Percentiles rank a stretch among this genome's conserved stretches.
Evolutionary conservation across 306 rosid species (phyloP).

Genomic region (Myrica gale): DNA sequence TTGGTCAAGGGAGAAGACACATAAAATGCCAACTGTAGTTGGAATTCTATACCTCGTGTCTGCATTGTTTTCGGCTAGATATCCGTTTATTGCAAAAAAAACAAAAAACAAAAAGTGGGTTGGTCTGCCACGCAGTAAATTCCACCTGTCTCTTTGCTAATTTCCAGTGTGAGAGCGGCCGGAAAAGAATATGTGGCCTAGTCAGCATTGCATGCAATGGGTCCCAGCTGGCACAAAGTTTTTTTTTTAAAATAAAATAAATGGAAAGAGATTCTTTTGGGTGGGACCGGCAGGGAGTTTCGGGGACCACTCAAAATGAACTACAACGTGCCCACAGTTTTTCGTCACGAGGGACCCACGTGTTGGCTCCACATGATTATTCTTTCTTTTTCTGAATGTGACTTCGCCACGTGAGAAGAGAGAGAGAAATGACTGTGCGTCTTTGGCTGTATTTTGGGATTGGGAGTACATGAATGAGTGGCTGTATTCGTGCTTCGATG

Average conservation of each 20-base stretch:
- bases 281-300: not conserved
- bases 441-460: not conserved
- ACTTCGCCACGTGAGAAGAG: not conserved
- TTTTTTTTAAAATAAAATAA: not conserved
- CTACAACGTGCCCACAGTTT: constrained; percentile 12
- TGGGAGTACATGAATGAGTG: not conserved
- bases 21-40: too few relatives aligned
- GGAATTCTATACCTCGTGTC: too few relatives aligned
- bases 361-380: constrained; percentile 6
- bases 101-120: too few relatives aligned
- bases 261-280: constrained; percentile 30
- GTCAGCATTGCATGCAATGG: constrained; percentile 52
- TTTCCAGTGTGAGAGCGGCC: too few relatives aligned
- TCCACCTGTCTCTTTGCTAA: too few relatives aligned
- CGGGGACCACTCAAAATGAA: not conserved
- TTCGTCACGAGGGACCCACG: constrained; percentile 12
- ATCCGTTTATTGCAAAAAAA: too few relatives aligned
- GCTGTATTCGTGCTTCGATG: too few relatives aligned
- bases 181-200: constrained; percentile 40
- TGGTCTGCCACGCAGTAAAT: too few relatives aligned
- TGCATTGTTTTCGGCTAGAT: too few relatives aligned
- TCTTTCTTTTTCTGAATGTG: not conserved
- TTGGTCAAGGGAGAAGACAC: too few relatives aligned
- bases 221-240: constrained; percentile 36
- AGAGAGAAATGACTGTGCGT: not conserved